phyloP scores from a whole-genome alignment of 2,329 filamentous ascomycete species.

The Cordyceps cicadae region DNA sequence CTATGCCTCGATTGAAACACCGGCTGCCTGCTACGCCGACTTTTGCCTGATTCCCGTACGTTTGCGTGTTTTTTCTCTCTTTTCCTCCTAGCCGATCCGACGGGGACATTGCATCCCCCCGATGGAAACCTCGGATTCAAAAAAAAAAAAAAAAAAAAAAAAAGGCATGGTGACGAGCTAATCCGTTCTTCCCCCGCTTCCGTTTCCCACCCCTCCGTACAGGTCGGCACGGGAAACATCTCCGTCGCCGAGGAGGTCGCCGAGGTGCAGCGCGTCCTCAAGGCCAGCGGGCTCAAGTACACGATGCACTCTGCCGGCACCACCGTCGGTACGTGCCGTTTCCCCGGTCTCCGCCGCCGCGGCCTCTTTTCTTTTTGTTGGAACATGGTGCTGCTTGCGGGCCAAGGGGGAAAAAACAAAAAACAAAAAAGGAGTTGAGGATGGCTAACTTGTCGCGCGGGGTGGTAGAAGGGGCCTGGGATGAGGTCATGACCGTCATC shows the following conservation, averaged over 20 bases:
- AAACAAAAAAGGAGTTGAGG: too few species aligned
- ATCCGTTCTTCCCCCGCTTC: too few species aligned
- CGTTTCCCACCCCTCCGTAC: too few species aligned
- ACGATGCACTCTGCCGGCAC: conserved; percentile 92
- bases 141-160: too few species aligned
- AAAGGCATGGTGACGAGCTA: too few species aligned
- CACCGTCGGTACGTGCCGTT: conserved; percentile 64
- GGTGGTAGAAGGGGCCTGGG: conserved; percentile 74
- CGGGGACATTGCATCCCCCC: too few species aligned
- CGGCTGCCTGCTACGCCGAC: conserved; percentile 71
- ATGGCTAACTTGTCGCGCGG: too few species aligned
- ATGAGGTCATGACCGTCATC: conserved; percentile 74
- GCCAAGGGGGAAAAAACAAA: too few species aligned
- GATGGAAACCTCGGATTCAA: too few species aligned
- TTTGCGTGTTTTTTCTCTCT: conserved; percentile 11
- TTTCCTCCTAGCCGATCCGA: not conserved
- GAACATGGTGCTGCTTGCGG: too few species aligned
- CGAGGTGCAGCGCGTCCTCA: conserved; percentile 76
- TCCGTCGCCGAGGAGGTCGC: conserved; percentile 81
- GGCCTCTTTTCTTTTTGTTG: not conserved
- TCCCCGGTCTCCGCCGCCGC: not conserved
- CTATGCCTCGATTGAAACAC: conserved; percentile 51
- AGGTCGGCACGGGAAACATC: conserved; percentile 71
- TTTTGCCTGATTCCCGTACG: conserved; percentile 81
- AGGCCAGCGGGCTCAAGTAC: conserved; percentile 71